phyloP scores from a whole-genome alignment of 2,329 filamentous ascomycete species.

The Aspergillus pseudoglaucus region DNA sequence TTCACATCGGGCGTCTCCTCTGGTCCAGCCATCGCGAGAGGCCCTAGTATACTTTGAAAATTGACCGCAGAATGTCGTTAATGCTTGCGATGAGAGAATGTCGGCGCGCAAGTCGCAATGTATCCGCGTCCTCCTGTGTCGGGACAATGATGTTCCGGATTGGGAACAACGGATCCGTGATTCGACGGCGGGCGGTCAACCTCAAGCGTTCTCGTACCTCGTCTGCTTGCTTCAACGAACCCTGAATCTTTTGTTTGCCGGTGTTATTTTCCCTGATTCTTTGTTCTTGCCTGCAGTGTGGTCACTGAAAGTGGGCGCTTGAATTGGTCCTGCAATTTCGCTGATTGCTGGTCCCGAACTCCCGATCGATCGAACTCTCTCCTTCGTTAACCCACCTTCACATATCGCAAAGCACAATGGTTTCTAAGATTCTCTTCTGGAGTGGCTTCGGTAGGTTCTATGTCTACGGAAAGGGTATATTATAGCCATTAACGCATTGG shows the following conservation, averaged over 20 bases:
- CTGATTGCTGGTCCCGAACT: neutral
- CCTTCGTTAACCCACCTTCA: slow-evolving; percentile 11
- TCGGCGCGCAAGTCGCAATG: neutral
- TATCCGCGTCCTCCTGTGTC: slow-evolving; percentile 3
- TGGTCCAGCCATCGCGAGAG: slow-evolving; percentile 24
- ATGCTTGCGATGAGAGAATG: neutral
- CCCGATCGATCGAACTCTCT: slow-evolving; percentile 5
- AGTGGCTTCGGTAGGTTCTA: slow-evolving; percentile 72
- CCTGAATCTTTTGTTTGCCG: slow-evolving; percentile 14
- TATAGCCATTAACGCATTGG: neutral
- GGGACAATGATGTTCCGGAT: slow-evolving; percentile 16
- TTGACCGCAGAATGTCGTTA: neutral
- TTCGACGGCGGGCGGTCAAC: slow-evolving; percentile 21
- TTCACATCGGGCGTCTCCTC: slow-evolving; percentile 25
- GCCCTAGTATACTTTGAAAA: neutral
- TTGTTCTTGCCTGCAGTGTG: neutral
- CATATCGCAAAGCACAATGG: slow-evolving; percentile 28
- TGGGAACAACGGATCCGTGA: slow-evolving; percentile 31
- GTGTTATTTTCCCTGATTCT: neutral
- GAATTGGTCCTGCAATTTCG: neutral
- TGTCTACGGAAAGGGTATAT: neutral
- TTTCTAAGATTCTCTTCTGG: slow-evolving; percentile 49
- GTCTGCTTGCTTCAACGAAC: slow-evolving; percentile 17
- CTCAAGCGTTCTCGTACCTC: slow-evolving; percentile 13
- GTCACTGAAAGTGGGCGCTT: neutral